Evolutionary conservation across 805 yeast species (phyloP), one percentile per base, ranked within the genome.

Genomic region (Tetrapisispora iriomotensis): DNA sequence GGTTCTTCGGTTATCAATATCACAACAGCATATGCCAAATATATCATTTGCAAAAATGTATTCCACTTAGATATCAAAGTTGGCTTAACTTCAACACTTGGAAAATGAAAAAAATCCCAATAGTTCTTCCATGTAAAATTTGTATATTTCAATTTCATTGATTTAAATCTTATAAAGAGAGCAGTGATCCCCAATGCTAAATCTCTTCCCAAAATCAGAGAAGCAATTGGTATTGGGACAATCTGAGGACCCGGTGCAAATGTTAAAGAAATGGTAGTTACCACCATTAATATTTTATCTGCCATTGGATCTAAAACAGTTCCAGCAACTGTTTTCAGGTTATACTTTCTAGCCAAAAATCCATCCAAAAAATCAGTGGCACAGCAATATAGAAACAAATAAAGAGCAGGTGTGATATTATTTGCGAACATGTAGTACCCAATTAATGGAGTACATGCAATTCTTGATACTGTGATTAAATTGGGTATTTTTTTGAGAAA

Each of bases 271-370:
- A 79, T 68, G 0, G 97, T 88, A 37, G 94, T 76, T 0, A 83
- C 75, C 17, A 90, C 72, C 96, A 92, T 87, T 34, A 92, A 67
- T 13, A 82, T 67, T 57, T 92, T 92, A 57, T 92, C 99, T 0
- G 98, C 99, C 64, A 86, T 70, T 0, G 99, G 99, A 53, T 92
- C 99, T 25, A 94, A 66, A 13, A 92, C 79, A 0, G 95, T 80
- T 0, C 99, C 99, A 6, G 87, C 73, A 1, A 83, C 79, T 1
- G 95, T 78, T 51, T 77, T 73, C 71, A 82, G 66, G 40, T 85
- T 77, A 66, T 61, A 90, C 43, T 63, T 72, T 40, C 99, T 69
- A 4, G 99, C 99, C 45, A 94, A 75, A 53, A 63, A 83, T 0
- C 99, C 99, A 60, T 92, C 99, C 18, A 88, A 62, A 46, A 84